These are phyloP conservation scores for Juncus effusus DNA, from an alignment of 176 grass and related monocot species.

Conservation along the genomic window DNA sequence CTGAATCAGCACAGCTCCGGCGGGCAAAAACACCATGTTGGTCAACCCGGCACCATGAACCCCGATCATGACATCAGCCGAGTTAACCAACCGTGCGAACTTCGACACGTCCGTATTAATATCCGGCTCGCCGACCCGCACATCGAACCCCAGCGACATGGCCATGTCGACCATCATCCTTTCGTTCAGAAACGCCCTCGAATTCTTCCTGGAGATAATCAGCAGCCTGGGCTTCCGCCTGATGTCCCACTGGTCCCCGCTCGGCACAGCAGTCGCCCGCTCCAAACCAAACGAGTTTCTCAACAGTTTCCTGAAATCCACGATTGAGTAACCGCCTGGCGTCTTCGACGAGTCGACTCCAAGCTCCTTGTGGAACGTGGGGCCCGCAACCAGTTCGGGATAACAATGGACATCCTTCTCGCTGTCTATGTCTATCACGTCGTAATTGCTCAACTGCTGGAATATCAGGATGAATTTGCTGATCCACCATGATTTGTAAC, in stretches of 20 bases:
- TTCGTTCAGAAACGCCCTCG: slow-evolving; percentile 49
- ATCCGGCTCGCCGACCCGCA: slow-evolving; percentile 61
- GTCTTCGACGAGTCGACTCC: slow-evolving; percentile 48
- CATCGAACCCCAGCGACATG: slow-evolving; percentile 41
- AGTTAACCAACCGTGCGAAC: slow-evolving; percentile 86
- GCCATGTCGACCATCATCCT: slow-evolving; percentile 57
- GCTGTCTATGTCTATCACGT: slow-evolving; percentile 63
- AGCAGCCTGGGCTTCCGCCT: slow-evolving; percentile 38
- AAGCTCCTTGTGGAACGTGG: slow-evolving; percentile 69
- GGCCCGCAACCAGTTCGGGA: slow-evolving; percentile 45
- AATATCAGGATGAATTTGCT: slow-evolving; percentile 67
- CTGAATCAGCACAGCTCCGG: slow-evolving; percentile 71
- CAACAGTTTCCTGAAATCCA: slow-evolving; percentile 70
- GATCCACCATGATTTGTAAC: slow-evolving; percentile 67
- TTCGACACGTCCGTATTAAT: slow-evolving; percentile 54
- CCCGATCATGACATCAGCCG: slow-evolving; percentile 88
- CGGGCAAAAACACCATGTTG: slow-evolving; percentile 90
- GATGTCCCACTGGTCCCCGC: slow-evolving; percentile 31
- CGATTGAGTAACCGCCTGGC: slow-evolving; percentile 31
- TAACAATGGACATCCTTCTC: slow-evolving; percentile 75
- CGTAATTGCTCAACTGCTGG: slow-evolving; percentile 58
- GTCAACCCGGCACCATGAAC: slow-evolving; percentile 88
- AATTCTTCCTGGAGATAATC: slow-evolving; percentile 64
- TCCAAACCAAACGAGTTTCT: slow-evolving; percentile 54
- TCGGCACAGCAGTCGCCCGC: slow-evolving; percentile 47